Evolutionary conservation across 139 green algal genomes (phyloP), one percentile per base, ranked within the genome.

Genomic region (Chlamydomonas sp.): DNA sequence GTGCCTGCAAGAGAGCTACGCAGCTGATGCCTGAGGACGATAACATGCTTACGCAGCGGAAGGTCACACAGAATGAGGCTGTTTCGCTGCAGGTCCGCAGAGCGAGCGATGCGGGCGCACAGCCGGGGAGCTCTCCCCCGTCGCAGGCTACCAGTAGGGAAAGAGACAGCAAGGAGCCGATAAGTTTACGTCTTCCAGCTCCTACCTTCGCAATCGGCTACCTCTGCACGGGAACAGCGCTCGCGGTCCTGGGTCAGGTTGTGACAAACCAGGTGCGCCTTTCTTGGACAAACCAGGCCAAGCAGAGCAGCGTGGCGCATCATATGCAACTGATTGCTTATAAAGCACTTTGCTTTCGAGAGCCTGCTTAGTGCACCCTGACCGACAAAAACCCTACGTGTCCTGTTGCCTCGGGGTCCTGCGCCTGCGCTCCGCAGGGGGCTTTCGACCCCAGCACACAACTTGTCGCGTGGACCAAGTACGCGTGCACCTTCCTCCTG

Each of bases 391-490:
- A 5, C 3, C 7, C 67, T 15, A 73, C 67, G 4, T 4, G 67
- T 5, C 10, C 14, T 5, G 14, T 4, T 31, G 67, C 67, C 3
- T 12, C 67, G 67, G 14, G 14, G 10, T 31, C 67, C 67, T 57
- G 49, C 6, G 66, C 8, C 2, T 68, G 17, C 61, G 64, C 66
- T 58, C 60, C 58, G 4, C 79, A 90, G 86, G 69, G 61, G 2
- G 86, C 86, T 2, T 49, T 68, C 2, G 73, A 85, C 63, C 86
- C 86, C 5, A 31, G 49, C 8, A 81, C 86, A 0, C 86, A 90
- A 62, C 71, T 86, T 5, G 74, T 90, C 2, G 78, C 86, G 2
- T 86, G 79, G 79, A 90, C 86, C 63, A 90, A 90, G 79, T 90
- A 90, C 63, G 16, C 20, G 49, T 60, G 58, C 63, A 85, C 73